Conservation (phyloP, 352 stramenopile genomes). For the Elongisporangium anandrum region DNA sequence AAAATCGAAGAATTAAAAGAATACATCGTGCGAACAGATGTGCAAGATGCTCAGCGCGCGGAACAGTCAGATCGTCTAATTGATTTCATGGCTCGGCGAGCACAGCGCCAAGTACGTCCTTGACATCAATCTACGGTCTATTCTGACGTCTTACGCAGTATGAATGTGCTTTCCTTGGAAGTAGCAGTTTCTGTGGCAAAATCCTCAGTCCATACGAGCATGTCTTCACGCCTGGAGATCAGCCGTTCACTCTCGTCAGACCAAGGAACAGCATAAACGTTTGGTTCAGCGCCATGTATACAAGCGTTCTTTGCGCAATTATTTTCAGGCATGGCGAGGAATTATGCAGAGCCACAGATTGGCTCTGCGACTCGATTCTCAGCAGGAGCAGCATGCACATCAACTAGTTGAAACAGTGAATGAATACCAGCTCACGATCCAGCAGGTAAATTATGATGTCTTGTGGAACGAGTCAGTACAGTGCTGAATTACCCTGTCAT, state of each 20-base stretch:
- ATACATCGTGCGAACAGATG: constrained; percentile 5
- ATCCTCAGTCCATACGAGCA: constrained; percentile 9
- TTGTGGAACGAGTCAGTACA: background rate
- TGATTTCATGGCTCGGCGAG: constrained; percentile 16
- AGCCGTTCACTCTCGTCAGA: background rate
- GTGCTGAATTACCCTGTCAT: constrained; percentile 1
- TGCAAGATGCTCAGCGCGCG: constrained; percentile 4
- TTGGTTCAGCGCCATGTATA: too few species aligned
- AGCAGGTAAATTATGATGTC: constrained; percentile 20
- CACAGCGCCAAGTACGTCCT: constrained; percentile 15
- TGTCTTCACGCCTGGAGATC: constrained; percentile 29
- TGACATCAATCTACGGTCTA: background rate
- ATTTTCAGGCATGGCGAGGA: constrained; percentile 10
- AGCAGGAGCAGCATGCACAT: constrained; percentile 23
- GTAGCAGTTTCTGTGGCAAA: constrained; percentile 22
- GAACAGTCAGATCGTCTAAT: constrained; percentile 28
- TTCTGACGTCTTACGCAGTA: too few species aligned
- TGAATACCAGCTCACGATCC: constrained; percentile 38
- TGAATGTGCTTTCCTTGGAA: too few species aligned
- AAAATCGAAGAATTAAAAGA: constrained; percentile 40
- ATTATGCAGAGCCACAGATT: constrained; percentile 4
- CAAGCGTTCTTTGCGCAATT: too few species aligned
- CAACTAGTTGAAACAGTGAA: constrained; percentile 20
- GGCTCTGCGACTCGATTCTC: constrained; percentile 15
- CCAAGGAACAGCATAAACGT: too few species aligned